Percentiles rank a stretch among this genome's conserved stretches.
phyloP scores from a whole-genome alignment of 129 eudicot genomes.

The Deinandra increscens region DNA sequence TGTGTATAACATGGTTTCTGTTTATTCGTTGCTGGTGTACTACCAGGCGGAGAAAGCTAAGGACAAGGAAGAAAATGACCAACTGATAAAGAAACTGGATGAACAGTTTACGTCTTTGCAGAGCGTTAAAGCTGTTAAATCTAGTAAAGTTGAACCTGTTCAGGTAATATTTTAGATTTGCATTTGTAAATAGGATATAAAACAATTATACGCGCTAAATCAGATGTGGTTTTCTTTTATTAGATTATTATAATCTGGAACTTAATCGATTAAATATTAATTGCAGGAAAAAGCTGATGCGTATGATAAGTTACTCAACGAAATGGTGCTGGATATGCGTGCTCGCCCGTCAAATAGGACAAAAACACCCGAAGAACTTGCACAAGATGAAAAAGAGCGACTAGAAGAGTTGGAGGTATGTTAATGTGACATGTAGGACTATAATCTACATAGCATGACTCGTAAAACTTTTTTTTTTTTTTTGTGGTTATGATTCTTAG shows the following conservation, averaged over 20 bases:
- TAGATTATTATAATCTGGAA: conserved; percentile 6
- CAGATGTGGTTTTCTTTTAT: not conserved
- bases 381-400: conserved; percentile 91
- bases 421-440: not conserved
- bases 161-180: conserved; percentile 43
- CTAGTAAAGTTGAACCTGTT: conserved; percentile 44
- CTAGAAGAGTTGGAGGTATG: conserved; percentile 80
- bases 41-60: conserved; percentile 81
- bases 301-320: conserved; percentile 78
- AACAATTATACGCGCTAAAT: not conserved
- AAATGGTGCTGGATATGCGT: conserved; percentile 83
- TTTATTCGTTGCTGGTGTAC: conserved; percentile 1
- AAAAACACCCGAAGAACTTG: conserved; percentile 92
- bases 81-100: conserved; percentile 72
- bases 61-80: conserved; percentile 94
- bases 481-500: conserved; percentile 38
- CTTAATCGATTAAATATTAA: not conserved
- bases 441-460: not conserved
- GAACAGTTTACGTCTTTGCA: conserved; percentile 74
- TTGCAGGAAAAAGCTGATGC: conserved; percentile 81
- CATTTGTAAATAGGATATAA: conserved; percentile 3
- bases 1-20: conserved; percentile 9
- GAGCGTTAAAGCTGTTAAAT: conserved; percentile 33
- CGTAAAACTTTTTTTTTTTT: not conserved
- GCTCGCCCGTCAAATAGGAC: conserved; percentile 91